phyloP scores from a whole-genome alignment of 139 green algal species.

The Micromonas pusilla region DNA sequence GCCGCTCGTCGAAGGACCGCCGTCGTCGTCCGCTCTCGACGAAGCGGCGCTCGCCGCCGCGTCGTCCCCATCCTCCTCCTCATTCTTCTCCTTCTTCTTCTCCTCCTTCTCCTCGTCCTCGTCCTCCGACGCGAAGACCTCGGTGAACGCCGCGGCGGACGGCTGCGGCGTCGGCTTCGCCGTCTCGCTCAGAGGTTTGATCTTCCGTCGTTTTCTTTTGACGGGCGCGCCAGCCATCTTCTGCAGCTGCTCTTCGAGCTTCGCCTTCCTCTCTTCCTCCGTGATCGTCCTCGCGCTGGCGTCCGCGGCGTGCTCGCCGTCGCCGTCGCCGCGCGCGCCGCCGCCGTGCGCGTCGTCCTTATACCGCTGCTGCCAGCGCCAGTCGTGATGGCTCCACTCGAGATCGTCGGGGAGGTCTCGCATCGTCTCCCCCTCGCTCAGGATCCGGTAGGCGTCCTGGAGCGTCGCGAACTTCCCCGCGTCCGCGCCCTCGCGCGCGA shows the following conservation, averaged over 20 bases:
- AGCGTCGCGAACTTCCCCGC: background rate
- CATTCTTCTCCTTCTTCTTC: background rate
- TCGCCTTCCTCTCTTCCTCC: background rate
- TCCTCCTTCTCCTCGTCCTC: background rate
- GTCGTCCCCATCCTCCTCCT: background rate
- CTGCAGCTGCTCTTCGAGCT: background rate
- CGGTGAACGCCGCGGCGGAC: background rate
- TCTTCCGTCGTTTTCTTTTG: background rate
- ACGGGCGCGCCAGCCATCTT: background rate
- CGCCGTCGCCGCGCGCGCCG: too few species aligned
- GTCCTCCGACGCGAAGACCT: background rate
- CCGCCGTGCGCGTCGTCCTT: background rate
- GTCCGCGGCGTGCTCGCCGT: background rate
- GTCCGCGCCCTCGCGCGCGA: slow-evolving; percentile 17
- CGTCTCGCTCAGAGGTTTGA: background rate
- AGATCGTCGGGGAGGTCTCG: background rate
- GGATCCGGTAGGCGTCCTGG: slow-evolving; percentile 4
- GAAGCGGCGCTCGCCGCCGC: background rate
- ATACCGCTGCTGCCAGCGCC: background rate
- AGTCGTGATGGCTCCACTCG: slow-evolving; percentile 14
- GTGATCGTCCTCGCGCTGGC: background rate
- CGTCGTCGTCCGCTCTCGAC: background rate
- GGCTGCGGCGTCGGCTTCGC: too few species aligned
- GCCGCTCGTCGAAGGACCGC: background rate
- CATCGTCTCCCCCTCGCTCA: background rate